Evolutionary conservation across 2,329 filamentous ascomycete genomes (phyloP), one percentile per base, ranked within the genome.

Genomic region (Zymoseptoria brevis): DNA sequence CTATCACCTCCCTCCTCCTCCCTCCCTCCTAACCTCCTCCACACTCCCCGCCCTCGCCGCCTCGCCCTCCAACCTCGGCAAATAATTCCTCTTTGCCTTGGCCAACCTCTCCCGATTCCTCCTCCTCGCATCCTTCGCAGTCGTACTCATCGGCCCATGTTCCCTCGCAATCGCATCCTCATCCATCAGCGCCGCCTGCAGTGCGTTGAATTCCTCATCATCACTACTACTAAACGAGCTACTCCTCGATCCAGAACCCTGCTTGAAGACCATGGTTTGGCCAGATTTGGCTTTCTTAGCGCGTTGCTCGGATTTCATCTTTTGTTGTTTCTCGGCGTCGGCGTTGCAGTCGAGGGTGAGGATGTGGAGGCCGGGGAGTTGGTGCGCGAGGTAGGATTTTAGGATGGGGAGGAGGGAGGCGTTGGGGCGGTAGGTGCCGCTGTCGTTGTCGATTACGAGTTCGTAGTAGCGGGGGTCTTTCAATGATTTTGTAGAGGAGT

Each of bases 371-470:
- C 89, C 90, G 0, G 89, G 89, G 35, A 96, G 85, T 65, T 93
- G 90, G 22, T 73, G 74, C 30, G 85, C 76, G 1, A 97, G 75
- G 70, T 90, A 96, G 9, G 78, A 70, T 56, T 87, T 85, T 1
- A 97, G 79, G 0, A 86, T 72, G 0, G 89, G 88, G 1, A 97
- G 81, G 8, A 89, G 80, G 9, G 85, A 81, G 58, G 88, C 87
- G 69, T 95, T 90, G 0, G 93, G 93, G 0, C 93, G 84, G 73
- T 97, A 97, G 0, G 93, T 97, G 9, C 93, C 93, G 57, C 87
- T 90, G 74, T 96, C 93, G 69, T 97, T 97, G 77, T 97, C 93
- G 69, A 97, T 96, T 64, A 94, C 79, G 8, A 97, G 82, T 71
- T 96, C 88, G 73, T 96, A 97, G 70, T 83, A 75, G 4, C 72